These are phyloP conservation scores for Nepenthes alata DNA, from an alignment of 179 eudicot species.

Conservation along the genomic window DNA sequence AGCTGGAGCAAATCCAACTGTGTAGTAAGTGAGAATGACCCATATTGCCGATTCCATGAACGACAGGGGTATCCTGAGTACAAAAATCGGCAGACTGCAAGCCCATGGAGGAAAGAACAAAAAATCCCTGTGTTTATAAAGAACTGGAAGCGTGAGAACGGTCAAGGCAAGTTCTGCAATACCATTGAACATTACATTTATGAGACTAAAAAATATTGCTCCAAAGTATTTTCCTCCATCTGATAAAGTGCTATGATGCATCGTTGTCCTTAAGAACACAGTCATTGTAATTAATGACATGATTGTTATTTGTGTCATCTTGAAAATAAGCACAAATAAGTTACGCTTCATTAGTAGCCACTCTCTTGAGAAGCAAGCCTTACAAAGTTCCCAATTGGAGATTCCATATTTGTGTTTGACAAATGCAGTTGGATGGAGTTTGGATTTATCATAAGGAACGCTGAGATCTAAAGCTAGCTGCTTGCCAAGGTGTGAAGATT, in stretches of 20 bases:
- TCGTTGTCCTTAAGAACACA: slow-evolving; percentile 55
- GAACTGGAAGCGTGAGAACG: slow-evolving; percentile 49
- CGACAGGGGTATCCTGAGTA: slow-evolving; percentile 55
- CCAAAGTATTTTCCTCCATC: slow-evolving; percentile 65
- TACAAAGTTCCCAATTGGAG: slow-evolving; percentile 41
- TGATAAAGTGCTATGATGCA: slow-evolving; percentile 28
- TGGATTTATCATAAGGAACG: slow-evolving; percentile 49
- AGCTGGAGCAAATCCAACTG: slow-evolving; percentile 68
- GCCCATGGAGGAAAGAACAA: slow-evolving; percentile 80
- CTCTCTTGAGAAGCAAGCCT: slow-evolving; percentile 66
- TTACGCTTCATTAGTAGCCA: slow-evolving; percentile 77
- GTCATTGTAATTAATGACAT: slow-evolving; percentile 52
- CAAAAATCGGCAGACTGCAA: slow-evolving; percentile 67
- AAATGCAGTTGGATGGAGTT: slow-evolving; percentile 52
- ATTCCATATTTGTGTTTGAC: slow-evolving; percentile 57
- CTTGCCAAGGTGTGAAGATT: slow-evolving; percentile 38
- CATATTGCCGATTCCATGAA: slow-evolving; percentile 59
- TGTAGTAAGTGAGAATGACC: slow-evolving; percentile 67
- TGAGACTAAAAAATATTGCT: slow-evolving; percentile 58
- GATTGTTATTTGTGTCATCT: slow-evolving; percentile 62
- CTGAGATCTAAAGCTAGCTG: slow-evolving; percentile 28
- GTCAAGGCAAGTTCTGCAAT: slow-evolving; percentile 64
- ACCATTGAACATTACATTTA: slow-evolving; percentile 68
- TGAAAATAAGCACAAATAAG: slow-evolving; percentile 55
- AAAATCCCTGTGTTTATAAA: slow-evolving; percentile 65